Evolutionary conservation across 2,329 filamentous ascomycete species (phyloP).

Genomic region (Fusarium decemcellulare): DNA sequence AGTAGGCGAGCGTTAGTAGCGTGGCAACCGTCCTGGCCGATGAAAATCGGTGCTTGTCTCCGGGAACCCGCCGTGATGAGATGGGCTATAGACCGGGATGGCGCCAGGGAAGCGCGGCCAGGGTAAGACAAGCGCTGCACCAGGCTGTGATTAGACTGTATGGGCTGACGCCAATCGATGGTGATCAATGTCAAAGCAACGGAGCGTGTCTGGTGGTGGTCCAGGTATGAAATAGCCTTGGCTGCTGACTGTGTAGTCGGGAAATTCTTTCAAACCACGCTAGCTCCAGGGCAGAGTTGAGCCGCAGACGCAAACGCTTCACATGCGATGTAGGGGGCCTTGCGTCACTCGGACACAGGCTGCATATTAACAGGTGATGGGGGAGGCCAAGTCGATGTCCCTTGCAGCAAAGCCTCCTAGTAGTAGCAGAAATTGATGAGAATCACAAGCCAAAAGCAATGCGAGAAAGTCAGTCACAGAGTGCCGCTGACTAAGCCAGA

Average conservation of each 20-base stretch:
- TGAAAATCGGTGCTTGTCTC: neutral
- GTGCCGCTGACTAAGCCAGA: no score
- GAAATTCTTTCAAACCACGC: conserved; percentile 6
- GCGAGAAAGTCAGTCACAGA: no score
- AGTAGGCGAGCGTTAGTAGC: neutral
- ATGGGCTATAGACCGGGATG: conserved; percentile 22
- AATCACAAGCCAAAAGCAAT: no score
- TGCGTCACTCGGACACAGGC: no score
- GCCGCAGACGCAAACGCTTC: neutral
- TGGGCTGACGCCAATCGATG: neutral
- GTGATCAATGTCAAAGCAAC: conserved; percentile 9
- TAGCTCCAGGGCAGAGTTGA: neutral
- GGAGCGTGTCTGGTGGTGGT: neutral
- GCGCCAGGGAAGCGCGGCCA: conserved; percentile 24
- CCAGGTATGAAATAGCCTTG: neutral
- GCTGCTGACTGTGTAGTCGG: neutral
- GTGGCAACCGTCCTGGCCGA: neutral
- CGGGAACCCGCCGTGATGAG: conserved; percentile 1
- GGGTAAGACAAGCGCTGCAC: conserved; percentile 30
- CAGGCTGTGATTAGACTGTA: conserved; percentile 9
- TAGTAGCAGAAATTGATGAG: no score
- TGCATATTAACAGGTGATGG: no score
- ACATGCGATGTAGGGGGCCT: no score
- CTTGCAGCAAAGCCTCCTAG: no score
- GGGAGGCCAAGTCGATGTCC: no score